Conservation (phyloP, 2,329 filamentous ascomycete species). For the Aspergillus carbonarius region DNA sequence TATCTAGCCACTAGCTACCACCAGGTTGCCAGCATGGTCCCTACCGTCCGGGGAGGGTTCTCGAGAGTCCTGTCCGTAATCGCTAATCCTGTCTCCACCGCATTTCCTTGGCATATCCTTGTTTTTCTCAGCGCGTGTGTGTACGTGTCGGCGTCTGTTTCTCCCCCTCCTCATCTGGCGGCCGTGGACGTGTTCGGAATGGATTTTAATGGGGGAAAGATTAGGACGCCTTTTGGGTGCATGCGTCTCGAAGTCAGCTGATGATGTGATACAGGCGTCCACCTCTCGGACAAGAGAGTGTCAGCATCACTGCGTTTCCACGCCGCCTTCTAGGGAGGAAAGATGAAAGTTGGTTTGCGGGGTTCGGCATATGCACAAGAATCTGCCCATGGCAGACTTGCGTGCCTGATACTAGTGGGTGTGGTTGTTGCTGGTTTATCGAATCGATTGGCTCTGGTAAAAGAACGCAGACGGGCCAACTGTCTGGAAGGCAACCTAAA, state of each 20-base stretch:
- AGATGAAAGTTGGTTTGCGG: neutral
- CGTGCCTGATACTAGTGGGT: neutral
- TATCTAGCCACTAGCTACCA: slow-evolving; percentile 28
- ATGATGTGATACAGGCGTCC: neutral
- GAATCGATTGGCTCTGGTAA: neutral
- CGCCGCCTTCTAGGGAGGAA: neutral
- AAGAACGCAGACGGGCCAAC: neutral
- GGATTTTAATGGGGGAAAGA: neutral
- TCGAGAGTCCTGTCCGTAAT: slow-evolving; percentile 19
- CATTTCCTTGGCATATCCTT: slow-evolving; percentile 2
- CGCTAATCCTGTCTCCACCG: slow-evolving; percentile 12
- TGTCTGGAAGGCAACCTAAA: neutral
- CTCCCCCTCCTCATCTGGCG: neutral
- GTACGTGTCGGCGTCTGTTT: neutral
- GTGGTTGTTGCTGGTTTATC: neutral
- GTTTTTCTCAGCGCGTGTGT: neutral
- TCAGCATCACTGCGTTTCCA: neutral
- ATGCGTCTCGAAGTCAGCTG: neutral
- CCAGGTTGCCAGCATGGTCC: slow-evolving; percentile 12
- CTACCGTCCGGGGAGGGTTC: slow-evolving; percentile 6
- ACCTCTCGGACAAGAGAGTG: neutral
- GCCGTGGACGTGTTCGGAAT: neutral
- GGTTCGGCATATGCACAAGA: neutral
- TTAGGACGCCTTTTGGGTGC: neutral
- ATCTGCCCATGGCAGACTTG: neutral